A percentile compares a stretch with the other conserved stretches of the same genome.
Conservation (phyloP, 768 basidiomycete genomes). For the Termitomyces sp. region DNA sequence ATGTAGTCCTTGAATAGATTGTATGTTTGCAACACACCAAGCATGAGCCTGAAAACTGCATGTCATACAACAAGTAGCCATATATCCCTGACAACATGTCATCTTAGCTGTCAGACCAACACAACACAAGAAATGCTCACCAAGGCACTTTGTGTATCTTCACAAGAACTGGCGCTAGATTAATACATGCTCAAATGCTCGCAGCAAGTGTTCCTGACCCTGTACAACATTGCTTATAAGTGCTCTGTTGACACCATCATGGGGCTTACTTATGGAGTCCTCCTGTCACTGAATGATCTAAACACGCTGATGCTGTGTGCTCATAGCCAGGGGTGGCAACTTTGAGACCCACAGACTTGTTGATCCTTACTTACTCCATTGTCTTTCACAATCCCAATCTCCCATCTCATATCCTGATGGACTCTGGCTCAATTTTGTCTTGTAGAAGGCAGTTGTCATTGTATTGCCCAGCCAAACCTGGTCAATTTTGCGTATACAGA, state of each 20-base stretch:
- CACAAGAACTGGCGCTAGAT: constrained; percentile 73
- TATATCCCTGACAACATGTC: constrained; percentile 38
- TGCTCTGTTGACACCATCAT: not conserved
- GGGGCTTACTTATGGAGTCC: constrained; percentile 54
- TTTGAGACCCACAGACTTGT: no score
- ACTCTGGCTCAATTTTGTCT: no score
- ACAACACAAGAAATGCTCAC: constrained; percentile 31
- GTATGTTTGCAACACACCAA: constrained; percentile 42
- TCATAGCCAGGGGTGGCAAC: no score
- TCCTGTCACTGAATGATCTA: constrained; percentile 66
- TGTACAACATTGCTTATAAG: constrained; percentile 21
- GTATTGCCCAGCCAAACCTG: no score
- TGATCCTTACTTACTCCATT: no score
- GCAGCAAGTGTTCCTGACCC: constrained; percentile 82
- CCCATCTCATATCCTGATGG: no score
- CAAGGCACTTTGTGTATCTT: constrained; percentile 60
- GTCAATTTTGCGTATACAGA: no score
- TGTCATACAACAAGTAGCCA: constrained; percentile 65
- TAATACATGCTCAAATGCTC: constrained; percentile 76
- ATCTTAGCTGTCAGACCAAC: not conserved
- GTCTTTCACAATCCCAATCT: no score
- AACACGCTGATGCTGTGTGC: no score
- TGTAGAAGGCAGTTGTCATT: no score
- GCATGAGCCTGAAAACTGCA: constrained; percentile 82
- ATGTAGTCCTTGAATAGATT: no score